phyloP scores from a whole-genome alignment of 768 basidiomycete species.

The Gyrodon lividus region DNA sequence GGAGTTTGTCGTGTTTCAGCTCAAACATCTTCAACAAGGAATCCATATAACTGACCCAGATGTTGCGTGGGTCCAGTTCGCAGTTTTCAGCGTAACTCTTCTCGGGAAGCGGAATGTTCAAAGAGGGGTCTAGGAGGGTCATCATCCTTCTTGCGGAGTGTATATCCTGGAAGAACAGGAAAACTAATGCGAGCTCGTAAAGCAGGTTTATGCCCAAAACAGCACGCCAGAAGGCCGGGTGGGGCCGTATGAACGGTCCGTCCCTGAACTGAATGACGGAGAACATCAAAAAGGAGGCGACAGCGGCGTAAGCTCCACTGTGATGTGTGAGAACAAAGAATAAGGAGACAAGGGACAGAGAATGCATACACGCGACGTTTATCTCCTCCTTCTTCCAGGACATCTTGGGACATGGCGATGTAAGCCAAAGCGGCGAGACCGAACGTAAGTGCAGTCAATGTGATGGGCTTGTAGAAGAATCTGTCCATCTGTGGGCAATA shows the following conservation, averaged over 20 bases:
- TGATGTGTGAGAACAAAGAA: constrained; percentile 13
- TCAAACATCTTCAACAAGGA: background rate
- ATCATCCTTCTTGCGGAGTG: constrained; percentile 75
- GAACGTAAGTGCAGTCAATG: constrained; percentile 67
- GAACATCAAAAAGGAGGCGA: constrained; percentile 73
- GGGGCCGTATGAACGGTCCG: constrained; percentile 85
- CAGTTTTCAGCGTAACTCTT: constrained; percentile 88
- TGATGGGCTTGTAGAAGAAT: constrained; percentile 86
- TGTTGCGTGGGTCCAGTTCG: constrained; percentile 52
- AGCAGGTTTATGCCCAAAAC: constrained; percentile 79
- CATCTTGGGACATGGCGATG: constrained; percentile 78
- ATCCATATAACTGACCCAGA: constrained; percentile 56
- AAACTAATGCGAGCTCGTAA: constrained; percentile 81
- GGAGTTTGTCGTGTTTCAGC: constrained; percentile 7
- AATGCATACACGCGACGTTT: constrained; percentile 72
- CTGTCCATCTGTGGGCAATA: constrained; percentile 37
- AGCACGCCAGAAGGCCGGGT: constrained; percentile 83
- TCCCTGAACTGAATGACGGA: constrained; percentile 89
- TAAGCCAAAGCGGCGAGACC: constrained; percentile 73
- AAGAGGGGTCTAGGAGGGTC: constrained; percentile 68
- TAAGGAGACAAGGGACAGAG: background rate
- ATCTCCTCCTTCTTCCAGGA: constrained; percentile 80
- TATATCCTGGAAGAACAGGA: constrained; percentile 83
- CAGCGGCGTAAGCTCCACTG: constrained; percentile 77
- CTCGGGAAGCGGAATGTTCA: constrained; percentile 75